Base-by-base conservation (phyloP, 1,139 yeast species). In the Yamadazyma buinensis region DNA sequence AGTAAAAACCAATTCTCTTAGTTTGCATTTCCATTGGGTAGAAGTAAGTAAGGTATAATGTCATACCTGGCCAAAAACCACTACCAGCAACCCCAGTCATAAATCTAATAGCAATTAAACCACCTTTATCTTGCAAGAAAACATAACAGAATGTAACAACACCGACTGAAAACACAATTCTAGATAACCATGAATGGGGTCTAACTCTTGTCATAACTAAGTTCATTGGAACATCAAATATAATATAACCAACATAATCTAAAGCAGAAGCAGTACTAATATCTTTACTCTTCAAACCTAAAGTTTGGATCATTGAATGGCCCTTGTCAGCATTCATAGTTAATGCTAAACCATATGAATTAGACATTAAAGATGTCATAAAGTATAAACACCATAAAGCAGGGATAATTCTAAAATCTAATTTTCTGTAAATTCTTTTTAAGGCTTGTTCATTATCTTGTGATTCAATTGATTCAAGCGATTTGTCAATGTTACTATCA, bases 41-140 rank as follows among this genome's bases (percentile, higher is more conserved):
- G 94, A 95, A 87, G 47, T 85, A 65, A 1, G 90, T 77, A 29
- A 87, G 70, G 50, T 85, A 87, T 59, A 85, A 86, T 17, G 90
- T 80, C 80, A 87, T 68, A 9, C 95, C 96, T 1, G 96, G 96
- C 95, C 95, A 87, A 3, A 88, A 80, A 25, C 96, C 96, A 9
- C 95, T 95, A 33, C 88, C 88, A 39, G 83, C 84, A 39, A 83
- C 51, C 30, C 96, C 96, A 17, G 85, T 75, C 40, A 87, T 70
- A 38, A 86, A 77, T 43, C 95, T 71, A 29, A 79, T 60, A 3
- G 90, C 95, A 34, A 80, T 77, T 20, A 85, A 61, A 2, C 94
- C 94, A 4, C 69, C 54, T 10, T 72, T 61, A 37, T 65, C 72
- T 10, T 51, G 39, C 37, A 84, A 64, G 0, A 84, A 79, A 9